These are phyloP conservation scores for Coix lacrymajobi DNA, from an alignment of 176 grass and related monocot genomes.

Conservation along the genomic window DNA sequence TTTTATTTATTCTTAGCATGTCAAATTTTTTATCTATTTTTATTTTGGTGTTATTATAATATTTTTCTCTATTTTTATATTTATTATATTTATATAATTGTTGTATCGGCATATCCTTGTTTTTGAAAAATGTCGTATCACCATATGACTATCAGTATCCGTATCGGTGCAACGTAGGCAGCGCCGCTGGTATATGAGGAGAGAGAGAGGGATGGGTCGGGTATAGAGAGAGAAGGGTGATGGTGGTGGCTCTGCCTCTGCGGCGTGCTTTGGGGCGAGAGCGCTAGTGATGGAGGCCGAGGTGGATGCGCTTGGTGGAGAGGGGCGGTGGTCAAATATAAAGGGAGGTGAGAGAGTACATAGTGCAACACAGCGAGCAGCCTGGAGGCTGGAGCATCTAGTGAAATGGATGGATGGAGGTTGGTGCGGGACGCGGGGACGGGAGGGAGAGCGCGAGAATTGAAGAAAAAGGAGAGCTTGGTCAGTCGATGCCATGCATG, in stretches of 20 bases:
- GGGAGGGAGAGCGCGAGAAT: neutral
- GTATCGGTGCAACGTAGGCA: no score
- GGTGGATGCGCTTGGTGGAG: constrained; percentile 60
- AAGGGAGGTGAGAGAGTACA: neutral
- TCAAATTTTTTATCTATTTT: no score
- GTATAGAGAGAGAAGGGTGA: neutral
- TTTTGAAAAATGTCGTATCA: no score
- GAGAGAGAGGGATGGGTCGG: neutral
- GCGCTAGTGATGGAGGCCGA: constrained; percentile 34
- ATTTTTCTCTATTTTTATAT: no score
- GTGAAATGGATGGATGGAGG: neutral
- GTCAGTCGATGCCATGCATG: neutral
- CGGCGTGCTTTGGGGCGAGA: constrained; percentile 10
- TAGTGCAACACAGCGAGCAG: constrained; percentile 15
- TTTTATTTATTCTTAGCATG: no score
- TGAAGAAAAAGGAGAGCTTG: accelerated
- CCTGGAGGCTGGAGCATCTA: neutral
- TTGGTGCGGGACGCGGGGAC: neutral
- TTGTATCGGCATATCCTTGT: no score
- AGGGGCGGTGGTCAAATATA: constrained; percentile 97
- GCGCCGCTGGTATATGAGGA: constrained; percentile 16
- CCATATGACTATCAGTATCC: no score
- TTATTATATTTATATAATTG: no score
- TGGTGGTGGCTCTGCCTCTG: neutral
- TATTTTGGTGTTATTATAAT: no score